A percentile compares a stretch with the other conserved stretches of the same genome.
Evolutionary conservation across 148 eudicot genomes (phyloP).

Genomic region (Rhododendron vialii): DNA sequence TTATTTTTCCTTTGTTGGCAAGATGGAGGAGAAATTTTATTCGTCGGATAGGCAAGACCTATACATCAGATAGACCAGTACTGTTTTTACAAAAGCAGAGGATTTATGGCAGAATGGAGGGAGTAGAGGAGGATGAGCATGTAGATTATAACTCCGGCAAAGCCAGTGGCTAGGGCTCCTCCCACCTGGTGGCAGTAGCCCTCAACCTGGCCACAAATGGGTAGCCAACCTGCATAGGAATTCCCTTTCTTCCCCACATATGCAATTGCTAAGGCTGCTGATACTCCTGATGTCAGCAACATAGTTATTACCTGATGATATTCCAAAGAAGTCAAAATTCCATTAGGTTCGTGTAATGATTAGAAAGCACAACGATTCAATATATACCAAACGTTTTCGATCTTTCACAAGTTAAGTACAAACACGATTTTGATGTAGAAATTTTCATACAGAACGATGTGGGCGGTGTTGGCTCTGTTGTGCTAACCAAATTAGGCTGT

Average conservation of each 20-base stretch:
- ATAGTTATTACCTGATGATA: constrained; percentile 5
- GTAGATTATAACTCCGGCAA: constrained; percentile 8
- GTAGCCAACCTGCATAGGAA: constrained; percentile 18
- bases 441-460: too few relatives aligned
- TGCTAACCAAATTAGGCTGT: too few relatives aligned
- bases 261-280: constrained; percentile 18
- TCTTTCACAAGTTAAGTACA: too few relatives aligned
- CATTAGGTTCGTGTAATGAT: not conserved
- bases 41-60: not conserved
- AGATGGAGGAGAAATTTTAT: not conserved
- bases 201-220: constrained; percentile 15
- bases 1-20: too few relatives aligned
- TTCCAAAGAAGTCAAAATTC: not conserved
- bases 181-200: constrained; percentile 16
- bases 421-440: too few relatives aligned
- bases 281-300: constrained; percentile 15
- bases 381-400: not conserved
- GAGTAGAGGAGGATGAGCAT: constrained; percentile 14
- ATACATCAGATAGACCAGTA: not conserved
- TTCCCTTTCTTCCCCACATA: constrained; percentile 21
- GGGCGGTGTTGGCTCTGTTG: too few relatives aligned
- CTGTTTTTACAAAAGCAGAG: not conserved
- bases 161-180: constrained; percentile 16
- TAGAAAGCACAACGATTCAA: not conserved
- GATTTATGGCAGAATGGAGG: constrained; percentile 4